These are phyloP conservation scores for Prunus mongolica DNA, from an alignment of 306 rosid genomes.

Conservation along the genomic window DNA sequence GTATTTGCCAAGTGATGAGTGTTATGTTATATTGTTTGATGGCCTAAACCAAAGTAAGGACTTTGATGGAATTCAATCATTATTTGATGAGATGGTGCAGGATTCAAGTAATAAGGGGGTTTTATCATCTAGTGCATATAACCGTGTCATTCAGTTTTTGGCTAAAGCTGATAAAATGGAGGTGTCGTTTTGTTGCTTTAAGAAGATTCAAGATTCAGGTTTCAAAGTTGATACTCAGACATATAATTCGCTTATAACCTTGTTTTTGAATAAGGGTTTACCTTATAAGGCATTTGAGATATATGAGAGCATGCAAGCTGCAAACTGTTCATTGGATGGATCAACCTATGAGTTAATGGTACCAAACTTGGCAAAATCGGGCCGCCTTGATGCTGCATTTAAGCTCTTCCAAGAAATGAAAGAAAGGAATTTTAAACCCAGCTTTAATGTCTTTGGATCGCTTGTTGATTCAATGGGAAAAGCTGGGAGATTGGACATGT, in stretches of 20 bases:
- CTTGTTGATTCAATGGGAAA: conserved; percentile 97
- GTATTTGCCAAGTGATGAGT: conserved; percentile 69
- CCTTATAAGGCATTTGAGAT: conserved; percentile 93
- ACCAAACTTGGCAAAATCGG: conserved; percentile 85
- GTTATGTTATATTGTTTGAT: conserved; percentile 69
- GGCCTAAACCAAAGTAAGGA: conserved; percentile 60
- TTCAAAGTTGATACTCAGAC: conserved; percentile 61
- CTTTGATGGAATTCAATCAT: conserved; percentile 70
- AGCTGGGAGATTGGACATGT: conserved; percentile 81
- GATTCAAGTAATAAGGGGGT: conserved; percentile 50
- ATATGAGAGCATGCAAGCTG: conserved; percentile 82
- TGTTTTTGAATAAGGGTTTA: conserved; percentile 84
- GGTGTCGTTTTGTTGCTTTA: conserved; percentile 79
- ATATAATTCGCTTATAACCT: conserved; percentile 68
- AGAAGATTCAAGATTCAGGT: conserved; percentile 71
- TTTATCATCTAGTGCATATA: conserved; percentile 50
- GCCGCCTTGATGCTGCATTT: conserved; percentile 88
- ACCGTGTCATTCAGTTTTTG: conserved; percentile 72
- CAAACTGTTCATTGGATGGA: conserved; percentile 55
- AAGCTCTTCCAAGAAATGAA: conserved; percentile 89
- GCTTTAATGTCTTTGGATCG: conserved; percentile 51
- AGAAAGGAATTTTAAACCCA: conserved; percentile 59
- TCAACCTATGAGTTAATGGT: conserved; percentile 90
- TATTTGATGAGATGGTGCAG: conserved; percentile 82
- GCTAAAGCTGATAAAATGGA: conserved; percentile 89